Evolutionary conservation across 768 basidiomycete genomes (phyloP), one percentile per base, ranked within the genome.

Genomic region (Boletus subcaerulescens): DNA sequence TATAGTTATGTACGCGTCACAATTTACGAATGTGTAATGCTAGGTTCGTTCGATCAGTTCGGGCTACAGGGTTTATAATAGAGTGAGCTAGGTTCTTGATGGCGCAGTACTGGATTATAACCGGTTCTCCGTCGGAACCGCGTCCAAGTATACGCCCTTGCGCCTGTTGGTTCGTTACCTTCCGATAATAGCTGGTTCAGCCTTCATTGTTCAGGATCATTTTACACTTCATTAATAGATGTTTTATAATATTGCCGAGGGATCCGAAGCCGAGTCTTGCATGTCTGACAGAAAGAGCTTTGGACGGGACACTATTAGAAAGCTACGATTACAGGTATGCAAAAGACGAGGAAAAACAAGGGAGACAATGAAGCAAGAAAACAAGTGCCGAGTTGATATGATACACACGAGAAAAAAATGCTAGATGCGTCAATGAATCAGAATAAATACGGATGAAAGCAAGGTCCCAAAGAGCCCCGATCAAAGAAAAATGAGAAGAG

Each of bases 361-460:
- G 8, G 18, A 15, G 48, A 15, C 12, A 24, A 22, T 42, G 29
- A 38, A 52, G 29, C 29, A 29, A 29, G 8, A 29, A 29, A 29
- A 29, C 0, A 29, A 29, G 26, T 59, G 65, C 50, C 31, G 45
- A 36, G 42, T 42, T 12, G 33, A 38, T 59, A 58, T 52, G 51
- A 48, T 65, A 60, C 64, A 65, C 15, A 45, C 26, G 12, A 2
- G 5, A 7, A 11, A 47, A 61, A 53, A 50, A 45, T 45, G 54
- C 48, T 10, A 24, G 53, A 55, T 60, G 55, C 32, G 46, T 2
- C 29, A 29, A 29, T 29, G 29, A 29, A 29, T 29, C 29, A 50
- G 50, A 53, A 61, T 69, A 68, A 52, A 63, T 66, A 68, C 32
- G 54, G 31, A 53, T 49, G 48, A 18, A 24, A 49, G 36, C 15